Conservation (phyloP, 148 eudicot species). For the Diospyros lotus region DNA sequence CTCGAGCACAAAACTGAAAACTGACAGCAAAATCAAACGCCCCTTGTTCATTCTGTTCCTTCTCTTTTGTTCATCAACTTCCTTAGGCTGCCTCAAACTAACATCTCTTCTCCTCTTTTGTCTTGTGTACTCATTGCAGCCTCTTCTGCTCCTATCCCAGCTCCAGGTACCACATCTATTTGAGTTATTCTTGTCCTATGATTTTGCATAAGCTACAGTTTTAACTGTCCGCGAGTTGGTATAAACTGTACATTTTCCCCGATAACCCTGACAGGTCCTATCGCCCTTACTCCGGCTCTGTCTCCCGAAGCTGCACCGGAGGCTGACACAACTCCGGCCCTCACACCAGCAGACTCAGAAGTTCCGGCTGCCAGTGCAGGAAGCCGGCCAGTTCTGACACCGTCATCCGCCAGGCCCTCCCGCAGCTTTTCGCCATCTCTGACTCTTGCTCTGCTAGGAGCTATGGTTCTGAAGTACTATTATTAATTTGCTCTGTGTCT, state of each 20-base stretch:
- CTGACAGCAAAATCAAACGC: too few species aligned
- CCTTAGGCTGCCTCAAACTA: neutral
- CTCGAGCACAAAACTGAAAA: too few species aligned
- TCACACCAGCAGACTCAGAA: conserved; percentile 35
- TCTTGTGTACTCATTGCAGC: conserved; percentile 35
- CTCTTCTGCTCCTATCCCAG: conserved; percentile 55
- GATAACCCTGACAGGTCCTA: conserved; percentile 35
- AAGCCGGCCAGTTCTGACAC: conserved; percentile 25
- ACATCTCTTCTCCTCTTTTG: too few species aligned
- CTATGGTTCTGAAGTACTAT: conserved; percentile 24
- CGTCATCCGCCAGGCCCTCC: conserved; percentile 40
- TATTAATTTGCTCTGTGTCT: too few species aligned
- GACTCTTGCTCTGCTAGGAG: conserved; percentile 27
- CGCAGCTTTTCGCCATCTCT: conserved; percentile 26
- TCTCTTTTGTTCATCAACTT: neutral
- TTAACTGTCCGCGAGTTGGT: too few species aligned
- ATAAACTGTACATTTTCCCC: too few species aligned
- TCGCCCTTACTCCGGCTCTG: conserved; percentile 33
- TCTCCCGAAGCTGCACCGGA: conserved; percentile 32
- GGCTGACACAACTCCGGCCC: conserved; percentile 31
- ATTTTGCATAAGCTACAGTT: neutral
- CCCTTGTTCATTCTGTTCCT: neutral
- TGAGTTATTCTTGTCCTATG: neutral
- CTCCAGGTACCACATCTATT: conserved; percentile 52
- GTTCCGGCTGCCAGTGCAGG: conserved; percentile 43